A percentile compares a stretch with the other conserved stretches of the same genome.
These are phyloP conservation scores for Vitis cinerea DNA, from an alignment of 164 flowering plant species.

Conservation along the genomic window DNA sequence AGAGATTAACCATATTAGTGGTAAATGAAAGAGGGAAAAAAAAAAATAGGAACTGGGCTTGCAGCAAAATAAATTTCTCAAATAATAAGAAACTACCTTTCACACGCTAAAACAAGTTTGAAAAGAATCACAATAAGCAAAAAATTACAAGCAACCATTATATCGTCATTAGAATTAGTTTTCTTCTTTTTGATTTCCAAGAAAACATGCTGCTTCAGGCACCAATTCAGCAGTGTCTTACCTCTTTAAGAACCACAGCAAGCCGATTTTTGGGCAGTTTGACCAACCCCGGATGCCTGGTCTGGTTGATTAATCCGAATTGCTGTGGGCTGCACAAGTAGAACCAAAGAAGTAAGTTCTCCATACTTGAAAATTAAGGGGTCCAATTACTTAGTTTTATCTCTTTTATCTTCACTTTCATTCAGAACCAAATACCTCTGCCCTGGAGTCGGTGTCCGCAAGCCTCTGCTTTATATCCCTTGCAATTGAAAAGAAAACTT, in stretches of 20 bases:
- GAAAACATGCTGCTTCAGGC: not conserved
- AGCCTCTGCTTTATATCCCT: slow-evolving; percentile 84
- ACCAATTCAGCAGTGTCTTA: not conserved
- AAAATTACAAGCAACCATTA: slow-evolving; percentile 22
- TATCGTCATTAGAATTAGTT: slow-evolving; percentile 23
- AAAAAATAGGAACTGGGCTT: not conserved
- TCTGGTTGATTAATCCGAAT: slow-evolving; percentile 51
- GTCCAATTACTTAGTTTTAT: too few relatives aligned
- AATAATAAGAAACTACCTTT: slow-evolving; percentile 14
- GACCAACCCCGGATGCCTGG: slow-evolving; percentile 29
- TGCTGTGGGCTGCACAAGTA: slow-evolving; percentile 37
- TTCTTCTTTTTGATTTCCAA: slow-evolving; percentile 3
- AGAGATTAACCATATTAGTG: too few relatives aligned
- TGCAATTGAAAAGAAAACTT: slow-evolving; percentile 85
- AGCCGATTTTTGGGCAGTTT: slow-evolving; percentile 45
- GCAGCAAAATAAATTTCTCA: slow-evolving; percentile 3
- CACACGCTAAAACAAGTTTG: slow-evolving; percentile 29
- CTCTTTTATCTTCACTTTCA: not conserved
- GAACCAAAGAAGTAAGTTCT: not conserved
- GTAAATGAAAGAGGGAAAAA: not conserved
- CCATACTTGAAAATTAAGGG: not conserved
- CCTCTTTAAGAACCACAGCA: slow-evolving; percentile 51
- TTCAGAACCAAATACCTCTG: slow-evolving; percentile 42
- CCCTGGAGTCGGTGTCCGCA: slow-evolving; percentile 58
- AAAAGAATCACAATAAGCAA: slow-evolving; percentile 25